These are phyloP conservation scores for Adansonia madagascariensis DNA, from an alignment of 441 rosid species.

Conservation along the genomic window DNA sequence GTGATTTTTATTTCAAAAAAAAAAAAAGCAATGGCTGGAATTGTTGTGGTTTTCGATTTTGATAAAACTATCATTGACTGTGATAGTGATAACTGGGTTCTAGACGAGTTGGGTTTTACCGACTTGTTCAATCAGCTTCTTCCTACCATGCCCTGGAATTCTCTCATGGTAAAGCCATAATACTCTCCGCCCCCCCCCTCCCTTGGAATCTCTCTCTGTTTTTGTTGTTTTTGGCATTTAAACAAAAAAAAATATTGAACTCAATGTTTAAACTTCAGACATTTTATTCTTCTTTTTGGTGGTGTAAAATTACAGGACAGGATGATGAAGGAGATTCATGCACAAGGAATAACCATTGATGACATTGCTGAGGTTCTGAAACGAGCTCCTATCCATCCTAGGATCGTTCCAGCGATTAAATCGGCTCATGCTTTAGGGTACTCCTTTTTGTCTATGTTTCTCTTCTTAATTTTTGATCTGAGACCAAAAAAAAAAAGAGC, in stretches of 20 bases:
- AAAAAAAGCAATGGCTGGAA: constrained; percentile 36
- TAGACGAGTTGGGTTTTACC: constrained; percentile 67
- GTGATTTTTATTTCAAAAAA: not conserved
- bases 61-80: constrained; percentile 77
- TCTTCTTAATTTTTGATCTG: too few species aligned
- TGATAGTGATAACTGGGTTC: constrained; percentile 77
- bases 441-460: not conserved
- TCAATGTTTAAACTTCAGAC: not conserved
- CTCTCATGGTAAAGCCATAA: constrained; percentile 55
- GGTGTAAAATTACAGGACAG: constrained; percentile 41
- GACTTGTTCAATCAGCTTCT: constrained; percentile 70
- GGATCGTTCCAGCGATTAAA: constrained; percentile 40
- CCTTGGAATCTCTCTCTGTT: not conserved
- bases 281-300: not conserved
- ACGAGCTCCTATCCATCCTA: constrained; percentile 39
- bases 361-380: constrained; percentile 49
- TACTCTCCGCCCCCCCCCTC: not conserved
- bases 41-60: constrained; percentile 63
- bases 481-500: too few species aligned
- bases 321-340: constrained; percentile 56
- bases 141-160: constrained; percentile 80
- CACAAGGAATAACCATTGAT: constrained; percentile 45
- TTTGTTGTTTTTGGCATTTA: not conserved
- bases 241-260: not conserved
- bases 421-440: constrained; percentile 21